Evolutionary conservation across 164 flowering plant genomes (phyloP), one percentile per base, ranked within the genome.

Genomic region (Macadamia tetraphylla): DNA sequence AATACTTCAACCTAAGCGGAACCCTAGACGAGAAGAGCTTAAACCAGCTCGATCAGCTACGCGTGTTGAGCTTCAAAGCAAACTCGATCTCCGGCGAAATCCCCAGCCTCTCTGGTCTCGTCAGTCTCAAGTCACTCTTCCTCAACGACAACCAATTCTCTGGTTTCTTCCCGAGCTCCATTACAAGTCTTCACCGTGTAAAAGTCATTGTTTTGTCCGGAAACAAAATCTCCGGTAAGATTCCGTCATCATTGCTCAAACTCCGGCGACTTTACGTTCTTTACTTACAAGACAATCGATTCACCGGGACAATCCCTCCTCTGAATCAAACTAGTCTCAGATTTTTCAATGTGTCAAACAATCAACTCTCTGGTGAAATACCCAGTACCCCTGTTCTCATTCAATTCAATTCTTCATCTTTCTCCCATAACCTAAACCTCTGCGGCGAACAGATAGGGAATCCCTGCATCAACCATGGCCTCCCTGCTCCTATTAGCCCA

Each of bases 31-130:
- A 67, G 55, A 69, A 66, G 60, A 74, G 67, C 66, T 62, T 94
- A 58, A 85, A 82, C 69, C 78, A 71, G 49, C 78, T 94, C 55
- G 92, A 91, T 73, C 94, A 91, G 69, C 82, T 94, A 48, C 76
- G 98, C 1, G 96, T 91, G 0, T 62, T 94, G 18, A 91, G 97
- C 71, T 82, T 94, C 79, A 90, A 91, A 69, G 82, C 80, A 1
- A 91, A 91, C 79, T 82, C 88, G 6, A 53, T 91, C 32, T 83
- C 92, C 6, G 97, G 92, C 40, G 68, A 70, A 70, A 81, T 89
- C 75, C 98, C 97, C 9, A 60, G 80, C 51, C 82, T 93, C 40
- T 82, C 89, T 23, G 86, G 86, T 56, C 79, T 93, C 6, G 55
- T 30, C 53, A 88, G 89, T 60, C 91, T 94, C 70, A 94, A 94